Conservation (phyloP, 495 filamentous ascomycete genomes). For the Penicillium paxilli region DNA sequence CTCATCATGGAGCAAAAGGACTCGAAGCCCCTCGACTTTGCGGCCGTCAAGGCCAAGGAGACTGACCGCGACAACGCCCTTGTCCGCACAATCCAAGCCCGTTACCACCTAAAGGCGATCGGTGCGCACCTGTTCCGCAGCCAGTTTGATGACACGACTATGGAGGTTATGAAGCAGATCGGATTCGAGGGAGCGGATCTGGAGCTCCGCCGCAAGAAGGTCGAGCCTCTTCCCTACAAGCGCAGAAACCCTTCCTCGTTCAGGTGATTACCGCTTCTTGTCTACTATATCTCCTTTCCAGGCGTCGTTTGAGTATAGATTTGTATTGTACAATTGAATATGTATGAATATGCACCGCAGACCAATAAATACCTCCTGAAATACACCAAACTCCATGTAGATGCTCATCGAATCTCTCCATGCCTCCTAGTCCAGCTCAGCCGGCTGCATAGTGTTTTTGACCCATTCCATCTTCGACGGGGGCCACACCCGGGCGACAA, state of each 20-base stretch:
- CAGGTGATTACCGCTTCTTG: conserved; percentile 27
- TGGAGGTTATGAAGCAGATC: conserved; percentile 79
- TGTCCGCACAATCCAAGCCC: conserved; percentile 68
- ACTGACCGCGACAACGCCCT: conserved; percentile 64
- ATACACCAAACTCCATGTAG: conserved; percentile 33
- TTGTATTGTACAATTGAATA: conserved; percentile 49
- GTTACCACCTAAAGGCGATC: conserved; percentile 67
- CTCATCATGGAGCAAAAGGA: conserved; percentile 80
- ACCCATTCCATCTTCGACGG: conserved; percentile 52
- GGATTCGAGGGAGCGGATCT: conserved; percentile 73
- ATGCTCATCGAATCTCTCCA: conserved; percentile 11
- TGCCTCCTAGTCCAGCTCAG: conserved; percentile 22
- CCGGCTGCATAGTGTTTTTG: conserved; percentile 47
- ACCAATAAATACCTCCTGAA: conserved; percentile 17
- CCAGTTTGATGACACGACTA: conserved; percentile 84
- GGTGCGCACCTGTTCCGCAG: conserved; percentile 86
- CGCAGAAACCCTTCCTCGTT: conserved; percentile 50
- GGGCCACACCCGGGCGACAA: conserved; percentile 66
- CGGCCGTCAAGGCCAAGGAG: conserved; percentile 53
- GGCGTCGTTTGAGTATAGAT: conserved; percentile 27
- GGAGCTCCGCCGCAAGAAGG: conserved; percentile 76
- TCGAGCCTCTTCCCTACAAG: conserved; percentile 58
- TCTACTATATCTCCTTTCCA: conserved; percentile 21
- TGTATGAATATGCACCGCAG: conserved; percentile 51
- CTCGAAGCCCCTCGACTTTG: conserved; percentile 59